These are phyloP conservation scores for Exophiala oligosperma DNA, from an alignment of 2,329 filamentous ascomycete species.

Conservation along the genomic window DNA sequence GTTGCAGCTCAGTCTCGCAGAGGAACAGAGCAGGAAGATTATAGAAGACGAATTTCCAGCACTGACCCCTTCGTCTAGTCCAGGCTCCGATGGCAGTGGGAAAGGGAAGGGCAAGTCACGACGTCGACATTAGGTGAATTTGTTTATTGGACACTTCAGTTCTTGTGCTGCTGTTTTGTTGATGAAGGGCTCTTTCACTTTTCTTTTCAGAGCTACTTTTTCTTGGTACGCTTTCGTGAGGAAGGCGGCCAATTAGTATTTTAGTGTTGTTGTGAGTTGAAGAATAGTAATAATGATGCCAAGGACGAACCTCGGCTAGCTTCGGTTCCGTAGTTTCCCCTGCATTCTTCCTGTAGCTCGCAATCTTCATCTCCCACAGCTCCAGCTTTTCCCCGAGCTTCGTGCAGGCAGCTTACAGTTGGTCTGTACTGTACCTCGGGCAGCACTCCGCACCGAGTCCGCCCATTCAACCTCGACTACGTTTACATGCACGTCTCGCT, in stretches of 20 bases:
- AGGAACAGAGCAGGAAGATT: conserved; percentile 52
- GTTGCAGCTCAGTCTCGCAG: conserved; percentile 61
- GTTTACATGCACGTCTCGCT: conserved; percentile 13
- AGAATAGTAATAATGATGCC: neutral
- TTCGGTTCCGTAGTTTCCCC: neutral
- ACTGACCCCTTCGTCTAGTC: conserved; percentile 24
- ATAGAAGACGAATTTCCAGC: conserved; percentile 33
- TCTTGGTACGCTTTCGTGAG: no score
- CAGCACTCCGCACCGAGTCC: conserved; percentile 17
- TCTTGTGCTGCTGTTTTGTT: neutral
- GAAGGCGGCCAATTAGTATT: no score
- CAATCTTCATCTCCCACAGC: neutral
- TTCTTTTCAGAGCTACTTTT: no score
- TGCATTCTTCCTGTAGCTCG: neutral
- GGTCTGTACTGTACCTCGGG: conserved; percentile 14
- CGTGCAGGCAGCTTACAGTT: neutral
- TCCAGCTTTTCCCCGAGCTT: conserved; percentile 23
- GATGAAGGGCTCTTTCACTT: neutral
- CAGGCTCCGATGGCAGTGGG: conserved; percentile 26
- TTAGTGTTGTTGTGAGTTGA: no score
- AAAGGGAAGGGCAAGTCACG: conserved; percentile 22
- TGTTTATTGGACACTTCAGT: neutral
- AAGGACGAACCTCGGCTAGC: neutral
- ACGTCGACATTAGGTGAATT: conserved; percentile 11
- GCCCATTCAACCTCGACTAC: neutral